Evolutionary conservation across 2,329 filamentous ascomycete species (phyloP).

Genomic region (Colletotrichum liaoningense): DNA sequence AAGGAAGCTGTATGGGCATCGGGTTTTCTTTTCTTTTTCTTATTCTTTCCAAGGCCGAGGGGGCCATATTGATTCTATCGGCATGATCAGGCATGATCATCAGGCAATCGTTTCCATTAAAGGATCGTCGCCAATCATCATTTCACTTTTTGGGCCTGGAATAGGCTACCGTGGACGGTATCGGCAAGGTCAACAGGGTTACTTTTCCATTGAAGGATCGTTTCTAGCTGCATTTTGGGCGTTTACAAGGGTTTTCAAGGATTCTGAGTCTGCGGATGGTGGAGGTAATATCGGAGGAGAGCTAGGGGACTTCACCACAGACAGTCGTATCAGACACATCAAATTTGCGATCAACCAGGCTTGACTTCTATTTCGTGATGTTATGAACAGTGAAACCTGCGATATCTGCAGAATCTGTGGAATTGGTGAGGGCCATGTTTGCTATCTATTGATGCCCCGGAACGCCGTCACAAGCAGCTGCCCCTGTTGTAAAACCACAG

Average conservation of each 20-base stretch:
- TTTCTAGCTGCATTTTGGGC: not conserved
- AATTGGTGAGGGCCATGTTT: not conserved
- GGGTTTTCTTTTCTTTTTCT: not conserved
- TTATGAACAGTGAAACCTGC: not conserved
- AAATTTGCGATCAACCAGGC: not conserved
- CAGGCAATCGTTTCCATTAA: not conserved
- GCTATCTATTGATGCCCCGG: too few species aligned
- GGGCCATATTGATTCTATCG: not conserved
- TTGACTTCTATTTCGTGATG: not conserved
- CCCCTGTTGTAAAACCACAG: constrained; percentile 43
- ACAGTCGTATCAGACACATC: not conserved
- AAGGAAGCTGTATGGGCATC: too few species aligned
- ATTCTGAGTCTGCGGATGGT: not conserved
- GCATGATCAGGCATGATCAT: not conserved
- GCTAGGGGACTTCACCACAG: not conserved
- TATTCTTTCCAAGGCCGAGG: too few species aligned
- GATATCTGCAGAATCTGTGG: not conserved
- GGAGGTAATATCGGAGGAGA: not conserved
- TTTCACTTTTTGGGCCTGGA: too few species aligned
- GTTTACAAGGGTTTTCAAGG: not conserved
- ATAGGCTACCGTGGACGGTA: too few species aligned
- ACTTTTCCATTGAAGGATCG: not conserved
- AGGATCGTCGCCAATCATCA: not conserved
- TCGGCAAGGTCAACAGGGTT: not conserved
- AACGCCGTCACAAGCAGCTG: not conserved